Percentiles rank a stretch among this genome's conserved stretches.
Conservation (phyloP, 2,329 filamentous ascomycete genomes). For the Fusarium concolor region DNA sequence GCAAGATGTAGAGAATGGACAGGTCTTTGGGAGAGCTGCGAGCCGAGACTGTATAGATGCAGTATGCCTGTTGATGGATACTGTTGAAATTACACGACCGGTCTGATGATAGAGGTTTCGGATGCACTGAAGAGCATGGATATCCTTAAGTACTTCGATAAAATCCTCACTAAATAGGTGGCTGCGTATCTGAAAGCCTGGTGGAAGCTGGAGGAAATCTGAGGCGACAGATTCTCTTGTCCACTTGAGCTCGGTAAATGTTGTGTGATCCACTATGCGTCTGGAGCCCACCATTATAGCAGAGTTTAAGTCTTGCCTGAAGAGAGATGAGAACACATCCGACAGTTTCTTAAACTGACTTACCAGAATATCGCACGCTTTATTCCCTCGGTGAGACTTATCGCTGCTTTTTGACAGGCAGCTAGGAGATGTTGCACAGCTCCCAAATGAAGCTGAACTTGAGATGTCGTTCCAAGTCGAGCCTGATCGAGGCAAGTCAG, state of each 20-base stretch:
- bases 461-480: slow-evolving; percentile 49
- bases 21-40: slow-evolving; percentile 37
- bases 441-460: slow-evolving; percentile 57
- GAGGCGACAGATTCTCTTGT: slow-evolving; percentile 49
- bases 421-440: slow-evolving; percentile 53
- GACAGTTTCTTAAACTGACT: not conserved
- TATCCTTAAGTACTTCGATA: slow-evolving; percentile 53
- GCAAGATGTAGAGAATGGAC: slow-evolving; percentile 49
- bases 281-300: slow-evolving; percentile 53
- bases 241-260: slow-evolving; percentile 57
- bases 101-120: slow-evolving; percentile 45
- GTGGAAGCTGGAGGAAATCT: slow-evolving; percentile 48
- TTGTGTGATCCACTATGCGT: slow-evolving; percentile 55
- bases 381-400: slow-evolving; percentile 53
- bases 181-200: slow-evolving; percentile 47
- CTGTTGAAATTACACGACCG: slow-evolving; percentile 46
- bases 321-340: not conserved
- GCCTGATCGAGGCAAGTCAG: slow-evolving; percentile 47
- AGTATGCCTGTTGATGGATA: slow-evolving; percentile 54
- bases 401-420: slow-evolving; percentile 45
- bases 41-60: slow-evolving; percentile 58
- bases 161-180: slow-evolving; percentile 48
- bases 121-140: slow-evolving; percentile 54
- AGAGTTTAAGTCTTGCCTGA: slow-evolving; percentile 58
- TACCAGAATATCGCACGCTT: slow-evolving; percentile 61